These are phyloP conservation scores for Ophiocordyceps robertsii DNA, from an alignment of 2,329 filamentous ascomycete genomes.

Conservation along the genomic window DNA sequence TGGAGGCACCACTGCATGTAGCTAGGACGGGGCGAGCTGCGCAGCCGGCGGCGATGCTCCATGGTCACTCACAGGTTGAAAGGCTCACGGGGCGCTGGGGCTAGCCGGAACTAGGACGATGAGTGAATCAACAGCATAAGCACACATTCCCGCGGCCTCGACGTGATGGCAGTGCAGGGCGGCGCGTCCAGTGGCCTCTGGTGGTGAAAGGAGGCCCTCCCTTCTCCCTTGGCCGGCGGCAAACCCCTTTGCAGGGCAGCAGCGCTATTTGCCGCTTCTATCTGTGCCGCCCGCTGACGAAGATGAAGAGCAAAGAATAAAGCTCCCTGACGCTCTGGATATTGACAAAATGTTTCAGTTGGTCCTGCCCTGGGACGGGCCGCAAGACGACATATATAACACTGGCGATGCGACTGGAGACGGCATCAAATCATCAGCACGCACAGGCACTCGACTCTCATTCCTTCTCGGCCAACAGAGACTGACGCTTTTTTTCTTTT, in stretches of 20 bases:
- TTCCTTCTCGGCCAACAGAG: no score
- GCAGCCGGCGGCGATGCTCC: no score
- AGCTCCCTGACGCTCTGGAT: no score
- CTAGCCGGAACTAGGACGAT: background rate
- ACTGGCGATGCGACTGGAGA: background rate
- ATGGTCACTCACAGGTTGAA: background rate
- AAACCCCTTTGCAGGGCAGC: no score
- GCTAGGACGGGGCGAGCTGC: background rate
- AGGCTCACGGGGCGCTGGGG: background rate
- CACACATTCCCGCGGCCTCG: background rate
- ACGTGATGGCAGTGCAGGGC: background rate
- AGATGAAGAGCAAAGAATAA: no score
- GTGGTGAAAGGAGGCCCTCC: background rate
- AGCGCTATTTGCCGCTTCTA: no score
- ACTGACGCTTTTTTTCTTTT: no score
- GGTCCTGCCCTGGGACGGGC: background rate
- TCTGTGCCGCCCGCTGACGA: no score
- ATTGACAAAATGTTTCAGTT: no score
- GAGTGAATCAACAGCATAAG: background rate
- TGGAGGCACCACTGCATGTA: slow-evolving; percentile 9
- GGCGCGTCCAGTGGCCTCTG: background rate
- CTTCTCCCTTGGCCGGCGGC: no score
- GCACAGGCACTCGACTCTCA: no score
- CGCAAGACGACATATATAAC: slow-evolving; percentile 7
- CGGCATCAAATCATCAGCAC: background rate